phyloP scores from a whole-genome alignment of 2,329 filamentous ascomycete species.

The Xylaria sp. region DNA sequence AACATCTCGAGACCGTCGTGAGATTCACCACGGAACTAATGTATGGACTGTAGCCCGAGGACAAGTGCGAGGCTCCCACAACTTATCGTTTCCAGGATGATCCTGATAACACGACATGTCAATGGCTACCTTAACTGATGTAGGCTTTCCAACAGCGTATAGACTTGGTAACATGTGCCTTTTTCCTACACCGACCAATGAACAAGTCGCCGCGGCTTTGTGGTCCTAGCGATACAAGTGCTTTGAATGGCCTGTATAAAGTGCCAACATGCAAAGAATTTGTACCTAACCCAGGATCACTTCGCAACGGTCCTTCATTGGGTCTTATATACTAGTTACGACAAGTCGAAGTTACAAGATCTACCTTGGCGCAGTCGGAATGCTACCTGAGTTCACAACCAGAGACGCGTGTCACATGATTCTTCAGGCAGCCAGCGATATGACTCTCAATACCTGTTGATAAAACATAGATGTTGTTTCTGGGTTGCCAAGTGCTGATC shows the following conservation, averaged over 20 bases:
- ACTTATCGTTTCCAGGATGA: neutral
- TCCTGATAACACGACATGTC: neutral
- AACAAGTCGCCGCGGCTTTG: neutral
- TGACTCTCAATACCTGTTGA: neutral
- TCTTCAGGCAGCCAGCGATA: neutral
- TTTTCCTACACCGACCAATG: neutral
- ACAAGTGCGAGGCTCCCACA: neutral
- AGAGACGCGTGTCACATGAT: neutral
- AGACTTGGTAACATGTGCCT: constrained; percentile 1
- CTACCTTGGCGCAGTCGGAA: constrained; percentile 15
- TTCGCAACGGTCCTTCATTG: neutral
- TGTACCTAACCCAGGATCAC: neutral
- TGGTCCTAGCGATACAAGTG: neutral
- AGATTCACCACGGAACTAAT: constrained; percentile 11
- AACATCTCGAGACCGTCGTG: neutral
- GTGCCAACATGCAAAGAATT: neutral
- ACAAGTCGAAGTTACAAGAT: constrained; percentile 19
- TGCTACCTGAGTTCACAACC: neutral
- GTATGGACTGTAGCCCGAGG: neutral
- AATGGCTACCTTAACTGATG: neutral
- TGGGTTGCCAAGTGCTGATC: constrained; percentile 2
- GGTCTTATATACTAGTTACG: constrained; percentile 4
- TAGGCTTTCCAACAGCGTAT: neutral
- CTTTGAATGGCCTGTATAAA: neutral
- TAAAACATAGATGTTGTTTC: neutral